These are phyloP conservation scores for Tetrapyrgos nigripes DNA, from an alignment of 1,284 basidiomycete species.

Conservation along the genomic window DNA sequence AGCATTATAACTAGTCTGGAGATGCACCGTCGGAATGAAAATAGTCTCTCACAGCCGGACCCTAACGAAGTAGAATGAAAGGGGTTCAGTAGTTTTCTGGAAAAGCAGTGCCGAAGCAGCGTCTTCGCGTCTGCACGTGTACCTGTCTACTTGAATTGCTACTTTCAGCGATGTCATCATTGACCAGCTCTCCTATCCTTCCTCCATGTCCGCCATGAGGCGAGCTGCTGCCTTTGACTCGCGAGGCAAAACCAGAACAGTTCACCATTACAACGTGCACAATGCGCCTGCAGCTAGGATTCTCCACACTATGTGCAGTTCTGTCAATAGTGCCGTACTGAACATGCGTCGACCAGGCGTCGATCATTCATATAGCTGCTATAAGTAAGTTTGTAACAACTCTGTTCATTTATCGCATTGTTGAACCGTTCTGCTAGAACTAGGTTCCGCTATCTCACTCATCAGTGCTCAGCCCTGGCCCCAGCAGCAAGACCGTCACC, in stretches of 20 bases:
- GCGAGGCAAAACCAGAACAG: neutral
- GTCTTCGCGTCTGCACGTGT: neutral
- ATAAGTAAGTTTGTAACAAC: neutral
- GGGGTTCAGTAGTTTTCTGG: too few species aligned
- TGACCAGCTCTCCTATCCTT: neutral
- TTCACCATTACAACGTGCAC: neutral
- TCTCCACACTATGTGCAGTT: too few species aligned
- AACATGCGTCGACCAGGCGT: slow-evolving; percentile 1
- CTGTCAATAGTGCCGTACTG: neutral
- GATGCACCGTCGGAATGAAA: too few species aligned
- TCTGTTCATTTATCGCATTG: neutral
- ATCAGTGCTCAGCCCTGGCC: neutral
- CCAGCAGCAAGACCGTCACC: neutral
- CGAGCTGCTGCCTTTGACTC: neutral
- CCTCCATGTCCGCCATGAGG: neutral
- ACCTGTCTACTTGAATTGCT: neutral
- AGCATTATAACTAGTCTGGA: slow-evolving; percentile 49
- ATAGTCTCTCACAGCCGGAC: too few species aligned
- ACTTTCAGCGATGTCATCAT: neutral
- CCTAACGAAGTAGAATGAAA: too few species aligned
- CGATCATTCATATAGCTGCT: neutral
- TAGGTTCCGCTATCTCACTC: slow-evolving; percentile 1
- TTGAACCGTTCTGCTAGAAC: neutral
- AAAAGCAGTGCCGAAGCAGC: too few species aligned
- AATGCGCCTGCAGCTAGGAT: neutral